These are phyloP conservation scores for Chrysanthemum seticuspe DNA, from an alignment of 129 eudicot genomes.

Conservation along the genomic window DNA sequence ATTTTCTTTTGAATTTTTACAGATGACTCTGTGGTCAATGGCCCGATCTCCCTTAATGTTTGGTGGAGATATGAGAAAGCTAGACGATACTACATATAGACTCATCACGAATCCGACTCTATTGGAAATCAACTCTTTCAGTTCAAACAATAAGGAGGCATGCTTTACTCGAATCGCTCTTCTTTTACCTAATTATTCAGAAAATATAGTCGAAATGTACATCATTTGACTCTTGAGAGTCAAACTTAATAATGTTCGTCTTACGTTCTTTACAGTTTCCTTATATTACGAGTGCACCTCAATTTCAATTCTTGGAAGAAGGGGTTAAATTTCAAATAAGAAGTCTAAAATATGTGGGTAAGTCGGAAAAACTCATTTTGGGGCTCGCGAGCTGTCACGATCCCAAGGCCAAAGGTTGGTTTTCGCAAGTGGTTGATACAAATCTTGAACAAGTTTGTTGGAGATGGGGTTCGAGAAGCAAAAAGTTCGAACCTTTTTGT, in stretches of 20 bases:
- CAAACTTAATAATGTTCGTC: conserved; percentile 15
- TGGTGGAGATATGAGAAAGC: conserved; percentile 95
- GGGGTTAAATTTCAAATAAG: conserved; percentile 25
- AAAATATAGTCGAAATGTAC: background rate
- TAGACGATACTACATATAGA: conserved; percentile 53
- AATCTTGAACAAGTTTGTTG: conserved; percentile 80
- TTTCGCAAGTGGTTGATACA: conserved; percentile 31
- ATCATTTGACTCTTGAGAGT: conserved; percentile 11
- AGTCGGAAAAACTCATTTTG: conserved; percentile 33
- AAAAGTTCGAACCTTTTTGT: conserved; percentile 55
- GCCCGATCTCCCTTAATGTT: conserved; percentile 97
- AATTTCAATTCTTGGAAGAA: conserved; percentile 4
- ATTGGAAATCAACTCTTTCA: conserved; percentile 77
- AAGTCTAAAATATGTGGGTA: conserved; percentile 15
- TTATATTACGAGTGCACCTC: conserved; percentile 33
- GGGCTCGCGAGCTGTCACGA: conserved; percentile 63
- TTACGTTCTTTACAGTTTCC: conserved; percentile 59
- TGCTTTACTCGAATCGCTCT: conserved; percentile 2
- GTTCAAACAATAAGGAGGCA: conserved; percentile 90
- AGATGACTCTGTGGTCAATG: conserved; percentile 96
- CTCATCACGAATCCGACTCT: conserved; percentile 83
- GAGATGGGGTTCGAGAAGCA: conserved; percentile 43
- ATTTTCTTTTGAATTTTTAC: background rate
- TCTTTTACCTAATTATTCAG: background rate
- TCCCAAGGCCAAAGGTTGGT: conserved; percentile 78